phyloP scores from a whole-genome alignment of 805 yeast genomes.

The Barnettozyma siamensis region DNA sequence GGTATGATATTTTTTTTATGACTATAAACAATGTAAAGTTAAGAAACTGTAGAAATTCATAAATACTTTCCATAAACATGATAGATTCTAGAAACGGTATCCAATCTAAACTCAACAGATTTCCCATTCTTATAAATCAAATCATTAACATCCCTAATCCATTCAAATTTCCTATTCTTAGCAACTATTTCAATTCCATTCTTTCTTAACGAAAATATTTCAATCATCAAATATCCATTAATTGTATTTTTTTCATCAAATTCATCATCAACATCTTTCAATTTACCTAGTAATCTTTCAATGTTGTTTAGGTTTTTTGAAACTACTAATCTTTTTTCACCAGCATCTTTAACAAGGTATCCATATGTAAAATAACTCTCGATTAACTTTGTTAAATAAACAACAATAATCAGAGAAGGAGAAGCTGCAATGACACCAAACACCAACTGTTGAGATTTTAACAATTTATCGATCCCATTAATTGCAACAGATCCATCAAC shows the following conservation, averaged over 20 bases:
- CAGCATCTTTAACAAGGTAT: slow-evolving; percentile 18
- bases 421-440: slow-evolving; percentile 87
- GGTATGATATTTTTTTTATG: no score
- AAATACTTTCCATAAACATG: slow-evolving; percentile 45
- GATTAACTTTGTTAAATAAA: slow-evolving; percentile 34
- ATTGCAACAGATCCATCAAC: slow-evolving; percentile 92
- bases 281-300: slow-evolving; percentile 44
- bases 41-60: not conserved
- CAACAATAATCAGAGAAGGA: slow-evolving; percentile 62
- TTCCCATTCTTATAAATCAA: slow-evolving; percentile 35
- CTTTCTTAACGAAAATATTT: slow-evolving; percentile 50
- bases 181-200: slow-evolving; percentile 50
- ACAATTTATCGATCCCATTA: slow-evolving; percentile 81
- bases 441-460: slow-evolving; percentile 90
- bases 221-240: slow-evolving; percentile 63
- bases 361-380: slow-evolving; percentile 32
- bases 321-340: slow-evolving; percentile 28
- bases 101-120: slow-evolving; percentile 33
- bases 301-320: slow-evolving; percentile 47
- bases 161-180: slow-evolving; percentile 40
- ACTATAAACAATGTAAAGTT: no score
- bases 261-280: slow-evolving; percentile 17
- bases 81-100: slow-evolving; percentile 53
- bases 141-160: slow-evolving; percentile 61
- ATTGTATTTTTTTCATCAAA: slow-evolving; percentile 29